Conservation (phyloP, 2,329 filamentous ascomycete genomes). For the Paraconiothyrium brasiliense region DNA sequence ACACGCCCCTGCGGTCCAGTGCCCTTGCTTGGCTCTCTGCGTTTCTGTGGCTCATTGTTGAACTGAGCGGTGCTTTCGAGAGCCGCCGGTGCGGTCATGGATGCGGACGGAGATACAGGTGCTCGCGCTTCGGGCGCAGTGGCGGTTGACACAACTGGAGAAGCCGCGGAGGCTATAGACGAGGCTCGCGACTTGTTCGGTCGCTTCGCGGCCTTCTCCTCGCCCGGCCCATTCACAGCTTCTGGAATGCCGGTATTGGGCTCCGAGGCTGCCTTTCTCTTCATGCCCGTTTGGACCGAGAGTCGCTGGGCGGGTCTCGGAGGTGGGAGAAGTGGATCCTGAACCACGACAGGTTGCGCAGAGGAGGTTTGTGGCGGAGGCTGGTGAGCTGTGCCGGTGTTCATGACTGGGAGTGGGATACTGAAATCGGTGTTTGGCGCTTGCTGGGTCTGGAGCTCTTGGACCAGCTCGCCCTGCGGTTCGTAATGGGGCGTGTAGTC, state of each 20-base stretch:
- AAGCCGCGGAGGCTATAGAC: constrained; percentile 39
- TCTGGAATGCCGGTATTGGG: constrained; percentile 39
- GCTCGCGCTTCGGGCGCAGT: constrained; percentile 30
- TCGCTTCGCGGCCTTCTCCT: constrained; percentile 41
- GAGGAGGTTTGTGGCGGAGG: constrained; percentile 29
- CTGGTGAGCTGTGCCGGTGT: constrained; percentile 29
- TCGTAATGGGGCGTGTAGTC: constrained; percentile 52
- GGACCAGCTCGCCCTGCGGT: constrained; percentile 56
- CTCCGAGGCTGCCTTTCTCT: constrained; percentile 49
- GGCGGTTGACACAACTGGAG: constrained; percentile 28
- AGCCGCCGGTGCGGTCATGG: constrained; percentile 24
- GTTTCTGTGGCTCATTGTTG: constrained; percentile 30
- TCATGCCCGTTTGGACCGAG: constrained; percentile 42
- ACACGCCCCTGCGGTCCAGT: constrained; percentile 46
- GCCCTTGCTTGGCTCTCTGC: constrained; percentile 41
- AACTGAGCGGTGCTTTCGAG: constrained; percentile 28
- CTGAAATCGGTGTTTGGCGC: constrained; percentile 47
- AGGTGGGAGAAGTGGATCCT: constrained; percentile 39
- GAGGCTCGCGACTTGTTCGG: constrained; percentile 44
- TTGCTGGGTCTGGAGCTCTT: constrained; percentile 46
- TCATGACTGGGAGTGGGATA: constrained; percentile 44
- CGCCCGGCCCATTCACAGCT: constrained; percentile 26
- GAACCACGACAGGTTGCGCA: constrained; percentile 25
- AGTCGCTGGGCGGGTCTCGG: constrained; percentile 32
- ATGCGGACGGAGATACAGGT: constrained; percentile 30